Evolutionary conservation across 108 stramenopile species (phyloP), one percentile per base, ranked within the genome.

Genomic region (Cyclotella atomus): DNA sequence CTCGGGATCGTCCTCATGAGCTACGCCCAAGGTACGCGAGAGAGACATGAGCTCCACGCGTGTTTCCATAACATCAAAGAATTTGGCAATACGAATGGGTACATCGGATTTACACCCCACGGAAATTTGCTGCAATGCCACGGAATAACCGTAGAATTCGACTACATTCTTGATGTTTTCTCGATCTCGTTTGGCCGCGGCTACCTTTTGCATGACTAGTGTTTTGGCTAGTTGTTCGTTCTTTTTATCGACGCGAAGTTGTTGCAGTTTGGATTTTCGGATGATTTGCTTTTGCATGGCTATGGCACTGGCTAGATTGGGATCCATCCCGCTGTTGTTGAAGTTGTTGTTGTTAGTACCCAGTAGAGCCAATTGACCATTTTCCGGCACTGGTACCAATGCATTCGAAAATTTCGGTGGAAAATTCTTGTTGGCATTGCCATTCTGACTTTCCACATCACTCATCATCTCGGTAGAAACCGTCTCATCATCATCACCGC

Each of bases 31-130:
- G 9, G 69, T 43, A 29, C 76, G 68, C 14, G 50, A 54, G 2
- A 77, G 68, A 27, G 68, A 65, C 77, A 78, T 78, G 12, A 78
- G 34, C 57, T 78, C 77, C 34, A 78, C 77, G 0, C 77, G 70
- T 23, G 55, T 66, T 27, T 78, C 70, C 77, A 78, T 78, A 29
- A 78, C 47, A 17, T 65, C 29, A 33, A 78, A 78, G 64, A 78
- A 78, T 66, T 78, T 71, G 56, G 77, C 47, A 16, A 78, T 70
- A 10, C 34, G 4, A 3, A 69, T 69, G 1, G 77, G 77, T n/a
- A 78, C 56, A 45, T 78, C 70, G 43, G 45, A 59, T 27, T 70
- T 70, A 47, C 77, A 78, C 27, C 77, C 77, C 0, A 60, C 44
- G n/a, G 57, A 43, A 23, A 78, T 78, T 45, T 78, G 77, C 34